Base-by-base conservation (phyloP, 306 rosid species). In the Dalbergia cochinchinensis region DNA sequence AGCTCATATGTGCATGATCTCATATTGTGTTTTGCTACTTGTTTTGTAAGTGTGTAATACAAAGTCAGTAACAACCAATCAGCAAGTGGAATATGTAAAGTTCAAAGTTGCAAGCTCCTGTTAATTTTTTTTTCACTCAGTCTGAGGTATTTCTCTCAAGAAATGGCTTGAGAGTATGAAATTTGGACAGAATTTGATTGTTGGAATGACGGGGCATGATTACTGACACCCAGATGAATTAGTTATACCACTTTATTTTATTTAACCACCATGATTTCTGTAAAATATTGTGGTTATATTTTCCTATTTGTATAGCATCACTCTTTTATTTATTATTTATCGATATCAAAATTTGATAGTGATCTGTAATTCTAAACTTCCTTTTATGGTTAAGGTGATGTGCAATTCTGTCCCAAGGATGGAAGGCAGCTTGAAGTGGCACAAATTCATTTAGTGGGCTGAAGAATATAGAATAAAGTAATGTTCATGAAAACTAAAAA, bases 381-480 rank as follows among this genome's bases (percentile, higher is more conserved):
- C 5, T 37, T 37, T 6, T 4, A 37, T 37, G 41, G 41, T 37
- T 37, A 26, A 67, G 69, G 35, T 51, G 42, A 20, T 7, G 5
- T 64, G 35, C 66, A 54, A 54, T 55, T 9, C 50, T 39, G n/a
- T 55, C 6, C 0, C 65, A 51, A 11, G 12, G 48, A 53, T 53
- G 50, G 65, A 20, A 54, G 58, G 35, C 57, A 41, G 16, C 61
- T 50, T 11, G 47, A 19, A 44, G 82, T 20, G n/a, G 41, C 16
- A 41, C 34, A 66, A 51, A 0, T 59, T 31, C 31, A 16, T n/a
- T 35, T 70, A 9, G 65, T 71, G 71, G 44, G 61, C 8, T 58
- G 42, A 47, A 71, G 78, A 71, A 79, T n/a, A 62, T 20, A 74
- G 73, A 62, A 79, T 34, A 79, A 62, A 61, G 78, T 61, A 7